These are phyloP conservation scores for Auxenochlorella protothecoides DNA, from an alignment of 139 green algal species.

Conservation along the genomic window DNA sequence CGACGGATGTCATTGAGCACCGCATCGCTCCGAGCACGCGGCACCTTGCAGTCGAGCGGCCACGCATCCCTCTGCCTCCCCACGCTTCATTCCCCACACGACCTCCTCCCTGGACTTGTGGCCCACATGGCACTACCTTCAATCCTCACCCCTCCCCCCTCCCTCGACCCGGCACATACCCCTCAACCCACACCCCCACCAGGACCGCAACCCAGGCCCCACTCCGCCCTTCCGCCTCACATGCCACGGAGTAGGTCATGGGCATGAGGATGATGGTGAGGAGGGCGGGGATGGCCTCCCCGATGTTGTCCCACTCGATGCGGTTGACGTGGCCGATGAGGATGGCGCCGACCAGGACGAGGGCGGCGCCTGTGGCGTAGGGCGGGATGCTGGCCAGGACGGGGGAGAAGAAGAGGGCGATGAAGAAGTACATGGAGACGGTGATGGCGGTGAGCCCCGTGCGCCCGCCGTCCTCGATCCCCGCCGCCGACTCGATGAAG, in stretches of 20 bases:
- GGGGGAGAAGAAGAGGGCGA: slow-evolving; percentile 74
- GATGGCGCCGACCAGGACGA: slow-evolving; percentile 60
- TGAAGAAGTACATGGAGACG: slow-evolving; percentile 48
- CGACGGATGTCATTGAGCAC: too few species aligned
- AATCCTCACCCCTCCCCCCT: too few species aligned
- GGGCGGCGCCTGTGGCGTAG: slow-evolving; percentile 67
- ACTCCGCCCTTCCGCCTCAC: too few species aligned
- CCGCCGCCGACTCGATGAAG: slow-evolving; percentile 60
- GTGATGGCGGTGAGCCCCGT: slow-evolving; percentile 33
- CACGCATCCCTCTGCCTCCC: too few species aligned
- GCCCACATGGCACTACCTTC: too few species aligned
- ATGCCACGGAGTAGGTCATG: slow-evolving; percentile 46
- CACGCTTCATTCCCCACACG: too few species aligned
- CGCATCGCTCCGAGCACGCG: too few species aligned
- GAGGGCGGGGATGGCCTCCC: slow-evolving; percentile 59
- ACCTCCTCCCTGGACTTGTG: too few species aligned
- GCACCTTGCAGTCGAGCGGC: too few species aligned
- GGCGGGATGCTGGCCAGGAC: slow-evolving; percentile 75
- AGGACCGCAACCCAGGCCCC: too few species aligned
- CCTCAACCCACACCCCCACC: too few species aligned
- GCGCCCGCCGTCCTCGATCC: slow-evolving; percentile 62
- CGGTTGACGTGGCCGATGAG: slow-evolving; percentile 34
- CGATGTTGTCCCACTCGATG: slow-evolving; percentile 44
- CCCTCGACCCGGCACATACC: too few species aligned
- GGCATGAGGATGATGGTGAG: slow-evolving; percentile 69